Evolutionary conservation across 1,139 yeast genomes (phyloP), one percentile per base, ranked within the genome.

Genomic region (Saccharomyces hybrid): DNA sequence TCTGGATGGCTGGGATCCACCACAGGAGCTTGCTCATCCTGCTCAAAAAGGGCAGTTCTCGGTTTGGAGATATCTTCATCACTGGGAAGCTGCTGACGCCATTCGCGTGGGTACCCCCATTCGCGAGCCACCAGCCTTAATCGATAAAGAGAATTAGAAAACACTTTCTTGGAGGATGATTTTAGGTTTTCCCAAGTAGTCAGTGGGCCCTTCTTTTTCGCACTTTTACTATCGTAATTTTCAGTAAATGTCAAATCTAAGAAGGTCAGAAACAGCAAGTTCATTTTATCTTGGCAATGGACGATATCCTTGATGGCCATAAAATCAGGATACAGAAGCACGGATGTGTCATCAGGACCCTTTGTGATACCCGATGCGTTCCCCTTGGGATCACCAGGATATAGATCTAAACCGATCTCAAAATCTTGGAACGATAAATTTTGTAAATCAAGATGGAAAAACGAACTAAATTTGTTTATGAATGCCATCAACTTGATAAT

Each of bases 381-480:
- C 16, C 53, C 53, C 6, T 56, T 55, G 7, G 57, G 50, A 20
- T 56, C 53, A 20, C 57, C 57, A n/a, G 69, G 66, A 13, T 72
- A 70, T 42, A 80, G 64, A 28, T 78, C 72, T 47, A 80, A 66
- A 0, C 84, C 84, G 25, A 69, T 64, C 61, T 80, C 84, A 34
- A 81, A 70, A 60, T 78, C 81, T 56, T 75, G 78, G 11, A 83
- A 82, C 0, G 77, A 74, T 31, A 73, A 52, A 34, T 71, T 70
- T 27, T 72, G 70, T 8, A 78, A 56, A 13, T 66, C 70, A 2
- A 56, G 56, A 49, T 73, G 70, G 47, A 67, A 61, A 42, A 69
- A 69, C 5, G 67, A 64, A 53, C 66, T 69, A 59, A 80, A 81
- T 60, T 77, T 79, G 51, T 72, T 71, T 38, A 79, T 64, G 56